phyloP scores from a whole-genome alignment of 2,329 filamentous ascomycete genomes.

The Myriosclerotinia curreyana region DNA sequence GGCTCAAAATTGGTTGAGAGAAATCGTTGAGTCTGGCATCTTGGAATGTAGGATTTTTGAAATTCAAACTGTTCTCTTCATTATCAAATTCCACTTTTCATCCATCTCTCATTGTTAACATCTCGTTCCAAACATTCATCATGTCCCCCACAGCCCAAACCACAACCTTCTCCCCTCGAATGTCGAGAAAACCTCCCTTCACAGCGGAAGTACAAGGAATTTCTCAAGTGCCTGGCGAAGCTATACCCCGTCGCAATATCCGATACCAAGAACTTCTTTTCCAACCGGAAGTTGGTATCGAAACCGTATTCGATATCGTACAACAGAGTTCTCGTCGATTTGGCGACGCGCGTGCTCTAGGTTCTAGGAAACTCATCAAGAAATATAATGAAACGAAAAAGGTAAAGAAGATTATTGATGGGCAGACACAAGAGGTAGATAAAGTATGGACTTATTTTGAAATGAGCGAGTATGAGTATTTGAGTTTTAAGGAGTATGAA shows the following conservation, averaged over 20 bases:
- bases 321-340: slow-evolving; percentile 62
- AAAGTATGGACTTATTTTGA: slow-evolving; percentile 91
- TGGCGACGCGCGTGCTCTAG: slow-evolving; percentile 63
- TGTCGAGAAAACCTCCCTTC: slow-evolving; percentile 51
- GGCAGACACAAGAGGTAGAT: slow-evolving; percentile 73
- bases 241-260: slow-evolving; percentile 59
- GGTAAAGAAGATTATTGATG: slow-evolving; percentile 83
- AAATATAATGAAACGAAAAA: slow-evolving; percentile 83
- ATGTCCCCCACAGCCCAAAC: slow-evolving; percentile 12
- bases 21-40: background rate
- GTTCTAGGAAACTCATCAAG: slow-evolving; percentile 69
- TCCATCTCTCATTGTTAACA: background rate
- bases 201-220: slow-evolving; percentile 56
- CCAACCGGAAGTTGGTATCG: slow-evolving; percentile 43
- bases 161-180: slow-evolving; percentile 23
- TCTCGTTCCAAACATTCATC: background rate
- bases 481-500: slow-evolving; percentile 76
- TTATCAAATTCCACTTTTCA: background rate
- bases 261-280: slow-evolving; percentile 46
- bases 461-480: slow-evolving; percentile 73
- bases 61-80: background rate
- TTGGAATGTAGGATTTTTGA: slow-evolving; percentile 11
- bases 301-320: slow-evolving; percentile 74
- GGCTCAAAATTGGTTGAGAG: background rate
- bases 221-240: slow-evolving; percentile 59